phyloP scores from a whole-genome alignment of 305 asterid species.

The Solanum chacoense region DNA sequence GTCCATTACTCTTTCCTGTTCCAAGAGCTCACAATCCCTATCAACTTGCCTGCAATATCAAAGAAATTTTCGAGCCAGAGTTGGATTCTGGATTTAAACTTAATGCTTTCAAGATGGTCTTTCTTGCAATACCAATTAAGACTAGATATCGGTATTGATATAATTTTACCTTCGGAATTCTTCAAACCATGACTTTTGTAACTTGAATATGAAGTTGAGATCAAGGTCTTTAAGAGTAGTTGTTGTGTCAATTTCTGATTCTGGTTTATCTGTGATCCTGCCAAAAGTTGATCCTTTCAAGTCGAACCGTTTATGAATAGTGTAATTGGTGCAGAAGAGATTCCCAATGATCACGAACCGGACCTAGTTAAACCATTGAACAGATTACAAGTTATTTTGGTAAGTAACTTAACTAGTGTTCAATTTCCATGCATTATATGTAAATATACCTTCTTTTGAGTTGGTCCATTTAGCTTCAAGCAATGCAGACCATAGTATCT shows the following conservation, averaged over 20 bases:
- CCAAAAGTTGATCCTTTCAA: slow-evolving; percentile 78
- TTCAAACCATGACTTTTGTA: slow-evolving; percentile 66
- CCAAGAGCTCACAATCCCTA: slow-evolving; percentile 59
- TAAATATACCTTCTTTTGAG: slow-evolving; percentile 39
- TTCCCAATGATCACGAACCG: slow-evolving; percentile 81
- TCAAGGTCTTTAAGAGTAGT: slow-evolving; percentile 82
- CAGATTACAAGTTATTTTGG: neutral
- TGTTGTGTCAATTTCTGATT: slow-evolving; percentile 60
- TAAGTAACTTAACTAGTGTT: neutral
- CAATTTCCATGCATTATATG: neutral
- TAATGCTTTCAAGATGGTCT: neutral
- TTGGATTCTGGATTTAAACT: neutral
- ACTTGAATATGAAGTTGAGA: slow-evolving; percentile 55
- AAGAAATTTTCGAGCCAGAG: neutral
- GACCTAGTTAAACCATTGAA: slow-evolving; percentile 28
- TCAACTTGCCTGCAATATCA: slow-evolving; percentile 53
- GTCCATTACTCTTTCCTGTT: slow-evolving; percentile 74
- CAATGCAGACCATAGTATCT: slow-evolving; percentile 66
- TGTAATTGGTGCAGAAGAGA: slow-evolving; percentile 53
- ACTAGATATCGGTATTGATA: neutral
- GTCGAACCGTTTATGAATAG: slow-evolving; percentile 55
- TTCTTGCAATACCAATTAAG: neutral
- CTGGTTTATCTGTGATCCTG: slow-evolving; percentile 62
- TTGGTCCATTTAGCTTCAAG: slow-evolving; percentile 51
- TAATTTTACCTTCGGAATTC: slow-evolving; percentile 48